Percentiles rank a stretch among this genome's conserved stretches.
Evolutionary conservation across 805 yeast genomes (phyloP).

Genomic region (Yamadazyma phyllophila): DNA sequence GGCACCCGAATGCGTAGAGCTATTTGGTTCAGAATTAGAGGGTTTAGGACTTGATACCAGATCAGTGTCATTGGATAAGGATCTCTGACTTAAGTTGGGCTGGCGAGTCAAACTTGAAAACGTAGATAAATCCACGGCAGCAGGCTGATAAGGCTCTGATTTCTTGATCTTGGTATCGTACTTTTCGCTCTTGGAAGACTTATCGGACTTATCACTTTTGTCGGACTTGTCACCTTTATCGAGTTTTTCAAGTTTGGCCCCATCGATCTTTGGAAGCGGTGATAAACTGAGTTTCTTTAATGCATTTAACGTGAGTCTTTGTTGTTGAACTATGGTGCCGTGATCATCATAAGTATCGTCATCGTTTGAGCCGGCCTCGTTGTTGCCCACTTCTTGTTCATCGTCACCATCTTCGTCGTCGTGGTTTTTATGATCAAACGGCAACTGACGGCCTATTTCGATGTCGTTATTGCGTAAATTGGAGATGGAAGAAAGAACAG

Average conservation of each 20-base stretch:
- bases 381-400: conserved; percentile 1
- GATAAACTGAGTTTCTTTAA: conserved; percentile 41
- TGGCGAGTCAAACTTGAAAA: conserved; percentile 46
- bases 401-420: background rate
- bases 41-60: background rate
- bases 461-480: conserved; percentile 31
- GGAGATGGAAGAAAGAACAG: conserved; percentile 38
- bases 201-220: conserved; percentile 6
- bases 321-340: conserved; percentile 40
- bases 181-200: background rate
- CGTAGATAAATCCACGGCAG: conserved; percentile 43
- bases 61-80: conserved; percentile 1
- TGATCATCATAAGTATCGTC: conserved; percentile 28
- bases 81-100: conserved; percentile 22
- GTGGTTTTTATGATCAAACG: conserved; percentile 26
- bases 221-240: background rate
- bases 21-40: background rate
- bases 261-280: conserved; percentile 36
- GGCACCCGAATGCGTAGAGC: background rate
- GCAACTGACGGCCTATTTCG: conserved; percentile 42
- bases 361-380: conserved; percentile 2
- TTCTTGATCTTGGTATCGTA: background rate
- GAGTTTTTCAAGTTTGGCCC: conserved; percentile 17
- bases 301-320: conserved; percentile 41
- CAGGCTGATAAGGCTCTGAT: conserved; percentile 41